Evolutionary conservation across 305 asterid genomes (phyloP), one percentile per base, ranked within the genome.

Genomic region (Fraxinus paxiana): DNA sequence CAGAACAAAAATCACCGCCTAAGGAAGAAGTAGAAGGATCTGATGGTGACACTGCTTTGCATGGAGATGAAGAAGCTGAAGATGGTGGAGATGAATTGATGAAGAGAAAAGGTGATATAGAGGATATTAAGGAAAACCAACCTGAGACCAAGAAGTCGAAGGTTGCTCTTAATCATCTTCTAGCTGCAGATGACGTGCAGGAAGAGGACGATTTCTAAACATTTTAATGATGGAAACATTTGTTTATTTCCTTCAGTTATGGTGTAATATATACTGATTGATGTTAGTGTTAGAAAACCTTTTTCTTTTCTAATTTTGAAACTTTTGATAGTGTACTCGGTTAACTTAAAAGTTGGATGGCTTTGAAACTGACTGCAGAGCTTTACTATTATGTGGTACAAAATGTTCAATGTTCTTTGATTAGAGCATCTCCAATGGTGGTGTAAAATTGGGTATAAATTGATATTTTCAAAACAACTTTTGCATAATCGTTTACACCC

Each of bases 151-250:
- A 93, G 92, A 95, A 88, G 84, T 70, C 90, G 0, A 93, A 89
- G 87, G 89, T 95, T 24, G 82, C 96, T 51, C 94, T 95, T 3
- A 87, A 88, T 80, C 98, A 93, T 89, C 97, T 95, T 82, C 79
- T 95, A n/a, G 90, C 97, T 70, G 84, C 89, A 65, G 98, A 95
- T 82, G 98, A 93, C 82, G 79, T 85, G 15, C 87, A 80, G 51
- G 95, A 90, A 33, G 97, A 90, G 30, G 97, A 87, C 74, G 83
- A 67, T 77, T 6, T 81, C 73, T 89, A 81, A 85, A 89, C 41
- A 30, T 61, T 22, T 61, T 61, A 7, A 61, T 24, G 63, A 9
- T 61, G 71, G 71, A 61, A 61, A 61, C 71, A 22, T 67, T 30
- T 67, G 22, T 15, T 10, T 69, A 26, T 65, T 65, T 65, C 33